A percentile compares a stretch with the other conserved stretches of the same genome.
Evolutionary conservation across 352 stramenopile species (phyloP).

Genomic region (Globisporangium okanoganense): DNA sequence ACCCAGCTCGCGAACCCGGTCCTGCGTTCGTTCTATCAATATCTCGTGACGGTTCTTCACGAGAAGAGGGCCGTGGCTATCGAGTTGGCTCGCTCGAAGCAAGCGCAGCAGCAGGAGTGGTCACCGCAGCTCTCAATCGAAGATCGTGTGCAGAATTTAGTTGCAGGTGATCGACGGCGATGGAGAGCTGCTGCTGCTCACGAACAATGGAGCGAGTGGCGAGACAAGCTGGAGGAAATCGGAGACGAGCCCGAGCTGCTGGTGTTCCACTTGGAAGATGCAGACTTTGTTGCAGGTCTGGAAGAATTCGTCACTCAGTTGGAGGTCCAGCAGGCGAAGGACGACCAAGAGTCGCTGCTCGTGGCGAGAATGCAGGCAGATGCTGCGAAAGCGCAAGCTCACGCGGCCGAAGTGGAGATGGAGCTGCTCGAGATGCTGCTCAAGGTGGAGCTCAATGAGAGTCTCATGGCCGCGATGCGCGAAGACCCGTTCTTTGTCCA

Average conservation of each 20-base stretch:
- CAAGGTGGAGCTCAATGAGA: slow-evolving; percentile 39
- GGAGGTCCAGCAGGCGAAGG: slow-evolving; percentile 18
- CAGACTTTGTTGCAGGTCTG: slow-evolving; percentile 29
- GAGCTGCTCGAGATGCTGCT: slow-evolving; percentile 43
- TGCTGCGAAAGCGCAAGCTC: not conserved
- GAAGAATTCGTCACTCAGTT: slow-evolving; percentile 32
- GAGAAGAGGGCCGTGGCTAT: slow-evolving; percentile 11
- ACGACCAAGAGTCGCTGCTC: not conserved
- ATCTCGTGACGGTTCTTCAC: slow-evolving; percentile 36
- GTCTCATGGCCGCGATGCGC: slow-evolving; percentile 58
- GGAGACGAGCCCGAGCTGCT: slow-evolving; percentile 64
- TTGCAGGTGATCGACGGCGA: slow-evolving; percentile 4
- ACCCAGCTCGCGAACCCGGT: slow-evolving; percentile 38
- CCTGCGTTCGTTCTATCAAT: slow-evolving; percentile 54
- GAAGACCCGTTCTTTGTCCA: slow-evolving; percentile 51
- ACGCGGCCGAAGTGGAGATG: slow-evolving; percentile 12
- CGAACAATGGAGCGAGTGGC: slow-evolving; percentile 27
- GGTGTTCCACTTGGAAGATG: slow-evolving; percentile 60
- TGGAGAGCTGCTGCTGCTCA: slow-evolving; percentile 19
- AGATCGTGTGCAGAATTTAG: slow-evolving; percentile 29
- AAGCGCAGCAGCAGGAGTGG: not conserved
- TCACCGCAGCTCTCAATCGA: slow-evolving; percentile 24
- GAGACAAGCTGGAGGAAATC: slow-evolving; percentile 49
- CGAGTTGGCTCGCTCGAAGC: not conserved
- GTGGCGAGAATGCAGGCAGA: slow-evolving; percentile 8